Percentiles rank a stretch among this genome's conserved stretches.
Conservation (phyloP, 441 rosid genomes). For the Melastoma candidum region DNA sequence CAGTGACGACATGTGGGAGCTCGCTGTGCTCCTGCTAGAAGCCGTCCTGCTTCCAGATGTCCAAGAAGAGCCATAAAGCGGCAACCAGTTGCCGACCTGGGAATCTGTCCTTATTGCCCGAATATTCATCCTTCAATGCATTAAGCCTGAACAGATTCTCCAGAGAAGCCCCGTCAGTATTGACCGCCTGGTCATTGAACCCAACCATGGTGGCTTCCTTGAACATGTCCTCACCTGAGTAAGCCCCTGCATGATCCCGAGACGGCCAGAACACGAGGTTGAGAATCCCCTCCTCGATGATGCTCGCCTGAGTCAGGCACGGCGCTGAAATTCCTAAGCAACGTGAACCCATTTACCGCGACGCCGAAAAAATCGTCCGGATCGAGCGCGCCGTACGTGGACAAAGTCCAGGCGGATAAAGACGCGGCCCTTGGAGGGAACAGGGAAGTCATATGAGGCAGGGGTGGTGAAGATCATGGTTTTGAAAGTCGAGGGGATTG, state of each 20-base stretch:
- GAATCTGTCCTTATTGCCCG: neutral
- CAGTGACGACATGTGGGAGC: constrained; percentile 12
- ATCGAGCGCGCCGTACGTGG: constrained; percentile 6
- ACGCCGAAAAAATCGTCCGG: constrained; percentile 6
- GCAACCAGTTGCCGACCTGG: constrained; percentile 5
- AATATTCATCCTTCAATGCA: neutral
- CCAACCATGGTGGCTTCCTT: neutral
- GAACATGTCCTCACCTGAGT: constrained; percentile 8
- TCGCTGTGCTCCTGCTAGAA: constrained; percentile 10
- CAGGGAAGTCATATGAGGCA: constrained; percentile 10
- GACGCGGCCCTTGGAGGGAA: constrained; percentile 4
- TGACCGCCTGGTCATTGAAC: constrained; percentile 5
- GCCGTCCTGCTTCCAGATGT: neutral
- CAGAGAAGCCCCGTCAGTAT: constrained; percentile 1
- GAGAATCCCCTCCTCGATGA: constrained; percentile 10
- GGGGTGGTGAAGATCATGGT: constrained; percentile 9
- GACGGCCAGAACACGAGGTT: constrained; percentile 11
- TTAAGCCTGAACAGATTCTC: constrained; percentile 17
- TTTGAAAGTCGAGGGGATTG: too few species aligned
- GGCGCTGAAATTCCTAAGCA: constrained; percentile 16
- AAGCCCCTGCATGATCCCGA: neutral
- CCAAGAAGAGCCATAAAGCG: constrained; percentile 8
- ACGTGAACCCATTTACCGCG: constrained; percentile 6
- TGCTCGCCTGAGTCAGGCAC: constrained; percentile 16
- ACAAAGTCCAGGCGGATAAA: constrained; percentile 13